Percentiles rank a stretch among this genome's conserved stretches.
phyloP scores from a whole-genome alignment of 2,329 filamentous ascomycete genomes.

The Verticillium klebahnii region DNA sequence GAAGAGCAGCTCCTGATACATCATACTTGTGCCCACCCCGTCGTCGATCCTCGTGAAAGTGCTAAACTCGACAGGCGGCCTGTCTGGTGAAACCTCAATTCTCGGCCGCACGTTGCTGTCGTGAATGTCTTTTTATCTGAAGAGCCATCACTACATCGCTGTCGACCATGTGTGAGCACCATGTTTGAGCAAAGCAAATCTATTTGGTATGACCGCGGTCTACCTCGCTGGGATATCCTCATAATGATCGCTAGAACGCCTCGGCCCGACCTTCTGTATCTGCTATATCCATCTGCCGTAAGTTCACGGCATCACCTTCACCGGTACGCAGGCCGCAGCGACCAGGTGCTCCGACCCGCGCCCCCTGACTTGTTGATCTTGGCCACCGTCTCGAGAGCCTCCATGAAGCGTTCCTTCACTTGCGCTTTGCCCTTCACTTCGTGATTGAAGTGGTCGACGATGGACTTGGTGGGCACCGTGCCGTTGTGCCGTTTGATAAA shows the following conservation, averaged over 20 bases:
- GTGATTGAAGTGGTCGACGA: slow-evolving; percentile 86
- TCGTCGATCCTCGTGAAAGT: neutral
- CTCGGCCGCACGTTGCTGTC: too few species aligned
- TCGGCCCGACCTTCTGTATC: neutral
- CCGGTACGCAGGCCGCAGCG: slow-evolving; percentile 14
- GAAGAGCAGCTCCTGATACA: slow-evolving; percentile 14
- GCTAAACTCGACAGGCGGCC: neutral
- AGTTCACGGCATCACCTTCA: slow-evolving; percentile 26
- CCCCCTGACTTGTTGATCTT: slow-evolving; percentile 57
- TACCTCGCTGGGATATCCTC: neutral
- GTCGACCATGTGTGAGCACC: too few species aligned
- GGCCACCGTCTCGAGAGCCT: slow-evolving; percentile 73
- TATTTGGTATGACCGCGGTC: neutral
- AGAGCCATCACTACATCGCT: too few species aligned
- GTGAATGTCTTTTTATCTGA: too few species aligned
- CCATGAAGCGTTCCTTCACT: slow-evolving; percentile 72
- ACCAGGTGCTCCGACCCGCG: slow-evolving; percentile 50
- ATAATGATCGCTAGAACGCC: neutral
- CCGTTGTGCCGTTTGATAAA: slow-evolving; percentile 75
- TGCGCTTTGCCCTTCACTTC: slow-evolving; percentile 56
- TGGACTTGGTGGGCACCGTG: slow-evolving; percentile 72
- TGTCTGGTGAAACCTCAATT: too few species aligned
- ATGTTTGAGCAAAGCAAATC: neutral
- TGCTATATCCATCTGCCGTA: neutral
- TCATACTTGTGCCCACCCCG: neutral